Evolutionary conservation across 148 eudicot species (phyloP), one percentile per base, ranked within the genome.

Genomic region (Persicaria tinctoria): DNA sequence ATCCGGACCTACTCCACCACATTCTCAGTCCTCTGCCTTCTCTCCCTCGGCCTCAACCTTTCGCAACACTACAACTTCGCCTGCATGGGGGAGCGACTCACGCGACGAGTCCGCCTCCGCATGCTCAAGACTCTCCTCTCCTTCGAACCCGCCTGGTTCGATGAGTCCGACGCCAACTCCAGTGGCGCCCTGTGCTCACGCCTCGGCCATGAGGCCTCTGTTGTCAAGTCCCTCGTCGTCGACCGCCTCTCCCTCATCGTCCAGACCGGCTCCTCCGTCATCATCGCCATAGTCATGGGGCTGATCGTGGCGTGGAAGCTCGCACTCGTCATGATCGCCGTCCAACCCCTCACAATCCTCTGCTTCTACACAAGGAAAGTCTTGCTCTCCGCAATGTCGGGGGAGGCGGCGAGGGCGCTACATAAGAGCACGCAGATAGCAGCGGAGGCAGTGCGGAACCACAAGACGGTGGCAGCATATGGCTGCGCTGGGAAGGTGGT

Each of bases 61-160:
- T 74, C 82, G 54, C 96, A 92, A 57, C 93, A 92, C 70, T 87
- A 84, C 78, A 94, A 83, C 56, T 92, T 90, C 59, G 91, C 93
- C 0, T 84, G 85, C 80, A 89, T 92, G 98, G 98, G 97, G 0
- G 96, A 89, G 77, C 82, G 76, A 72, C 82, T 92, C 20, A 90
- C 98, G 9, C 89, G 79, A 63, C 83, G 98, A 73, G 83, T 94
- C 73, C 80, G 98, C 1, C 73, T 92, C 46, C 85, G 73, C 23
- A 90, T 90, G 96, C 92, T 94, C 2, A 84, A 87, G 75, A 91
- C 89, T 56, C 82, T 94, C 49, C 64, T 94, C 46, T 80, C 84
- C 27, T 94, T 94, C 46, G 98, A 94, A 76, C 55, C 93, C 9
- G 87, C 97, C 8, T 94, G 98, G 98, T 94, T 94, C 47, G 98